Evolutionary conservation across 768 basidiomycete species (phyloP).

Genomic region (Scleroderma citrinum): DNA sequence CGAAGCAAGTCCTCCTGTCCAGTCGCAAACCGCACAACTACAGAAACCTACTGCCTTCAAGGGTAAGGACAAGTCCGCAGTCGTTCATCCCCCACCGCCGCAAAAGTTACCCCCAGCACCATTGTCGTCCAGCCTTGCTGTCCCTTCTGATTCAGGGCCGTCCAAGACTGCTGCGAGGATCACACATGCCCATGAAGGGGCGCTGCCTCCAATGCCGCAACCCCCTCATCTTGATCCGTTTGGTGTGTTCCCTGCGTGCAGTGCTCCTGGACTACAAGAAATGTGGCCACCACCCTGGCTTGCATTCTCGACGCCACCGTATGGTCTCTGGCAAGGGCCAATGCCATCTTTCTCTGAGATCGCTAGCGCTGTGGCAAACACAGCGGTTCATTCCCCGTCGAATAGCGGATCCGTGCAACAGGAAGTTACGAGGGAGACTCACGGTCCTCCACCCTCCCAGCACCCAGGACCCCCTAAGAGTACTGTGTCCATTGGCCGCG

Average conservation of each 20-base stretch:
- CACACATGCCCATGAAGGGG: background rate
- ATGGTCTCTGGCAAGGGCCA: background rate
- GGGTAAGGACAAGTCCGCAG: background rate
- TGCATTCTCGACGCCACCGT: background rate
- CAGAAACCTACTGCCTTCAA: background rate
- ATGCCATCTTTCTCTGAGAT: background rate
- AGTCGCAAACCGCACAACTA: background rate
- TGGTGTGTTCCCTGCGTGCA: background rate
- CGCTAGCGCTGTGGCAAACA: background rate
- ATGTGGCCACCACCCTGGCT: constrained; percentile 2
- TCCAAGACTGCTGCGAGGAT: background rate
- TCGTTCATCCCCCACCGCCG: background rate
- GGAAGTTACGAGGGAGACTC: background rate
- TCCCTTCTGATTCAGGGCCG: background rate
- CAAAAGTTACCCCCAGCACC: background rate
- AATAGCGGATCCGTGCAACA: no score
- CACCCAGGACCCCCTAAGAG: constrained; percentile 1
- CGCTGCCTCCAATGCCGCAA: background rate
- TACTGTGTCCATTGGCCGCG: constrained; percentile 37
- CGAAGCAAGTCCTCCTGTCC: background rate
- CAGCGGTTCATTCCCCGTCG: background rate
- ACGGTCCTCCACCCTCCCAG: constrained; percentile 4
- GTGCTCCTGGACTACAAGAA: background rate
- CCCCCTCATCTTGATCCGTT: background rate
- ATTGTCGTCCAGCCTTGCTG: background rate